phyloP scores from a whole-genome alignment of 768 basidiomycete species.

The Boletus bicolor region DNA sequence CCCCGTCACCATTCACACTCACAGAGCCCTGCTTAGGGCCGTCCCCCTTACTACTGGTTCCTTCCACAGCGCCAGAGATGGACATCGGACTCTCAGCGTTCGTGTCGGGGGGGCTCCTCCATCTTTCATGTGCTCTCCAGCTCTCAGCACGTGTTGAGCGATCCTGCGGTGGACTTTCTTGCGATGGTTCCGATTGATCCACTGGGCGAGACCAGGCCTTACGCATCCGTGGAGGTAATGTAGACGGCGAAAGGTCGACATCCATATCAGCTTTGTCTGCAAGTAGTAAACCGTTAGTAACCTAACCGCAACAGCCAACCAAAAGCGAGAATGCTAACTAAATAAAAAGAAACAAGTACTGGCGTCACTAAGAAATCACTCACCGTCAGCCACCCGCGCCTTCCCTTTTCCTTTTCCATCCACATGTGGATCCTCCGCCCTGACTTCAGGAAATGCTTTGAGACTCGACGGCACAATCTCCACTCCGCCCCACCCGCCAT shows the following conservation, averaged over 20 bases:
- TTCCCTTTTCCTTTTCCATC: constrained; percentile 19
- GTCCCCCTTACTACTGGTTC: background rate
- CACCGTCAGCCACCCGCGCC: constrained; percentile 20
- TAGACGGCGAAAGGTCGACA: constrained; percentile 9
- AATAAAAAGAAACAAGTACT: background rate
- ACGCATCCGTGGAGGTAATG: constrained; percentile 63
- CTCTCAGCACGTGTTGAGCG: background rate
- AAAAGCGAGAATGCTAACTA: background rate
- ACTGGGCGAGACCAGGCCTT: constrained; percentile 39
- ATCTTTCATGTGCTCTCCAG: constrained; percentile 19
- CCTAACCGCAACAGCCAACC: background rate
- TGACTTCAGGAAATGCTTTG: constrained; percentile 12
- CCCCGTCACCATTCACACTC: constrained; percentile 6
- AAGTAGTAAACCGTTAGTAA: background rate
- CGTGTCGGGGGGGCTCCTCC: constrained; percentile 18
- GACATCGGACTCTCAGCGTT: constrained; percentile 22
- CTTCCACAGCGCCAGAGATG: constrained; percentile 6
- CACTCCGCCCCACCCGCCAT: constrained; percentile 62
- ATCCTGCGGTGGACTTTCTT: background rate
- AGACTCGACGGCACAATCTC: constrained; percentile 46
- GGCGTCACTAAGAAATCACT: constrained; percentile 9
- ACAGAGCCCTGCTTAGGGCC: background rate
- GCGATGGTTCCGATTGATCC: background rate
- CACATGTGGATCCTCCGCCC: background rate
- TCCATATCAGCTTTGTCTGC: constrained; percentile 14